Conservation (phyloP, 2,329 filamentous ascomycete species). For the Thielaviopsis populi region DNA sequence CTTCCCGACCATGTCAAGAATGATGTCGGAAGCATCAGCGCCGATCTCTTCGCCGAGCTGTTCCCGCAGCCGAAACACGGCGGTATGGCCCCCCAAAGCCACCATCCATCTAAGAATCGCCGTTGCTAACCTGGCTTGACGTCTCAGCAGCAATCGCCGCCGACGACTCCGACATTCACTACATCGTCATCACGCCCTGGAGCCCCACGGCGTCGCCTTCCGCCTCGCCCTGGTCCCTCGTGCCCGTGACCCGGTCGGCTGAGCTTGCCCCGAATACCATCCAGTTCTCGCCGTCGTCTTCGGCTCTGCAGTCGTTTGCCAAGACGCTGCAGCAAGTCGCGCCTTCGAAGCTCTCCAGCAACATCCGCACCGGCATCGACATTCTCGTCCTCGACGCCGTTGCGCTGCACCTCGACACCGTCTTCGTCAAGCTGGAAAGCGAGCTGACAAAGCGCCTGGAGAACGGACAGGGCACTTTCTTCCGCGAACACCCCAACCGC, state of each 20-base stretch:
- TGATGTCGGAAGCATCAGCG: slow-evolving; percentile 72
- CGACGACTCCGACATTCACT: slow-evolving; percentile 31
- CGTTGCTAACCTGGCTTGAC: slow-evolving; percentile 19
- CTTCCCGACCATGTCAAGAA: slow-evolving; percentile 76
- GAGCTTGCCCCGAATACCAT: slow-evolving; percentile 61
- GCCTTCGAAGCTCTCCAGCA: slow-evolving; percentile 57
- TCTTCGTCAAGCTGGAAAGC: slow-evolving; percentile 75
- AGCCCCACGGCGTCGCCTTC: slow-evolving; percentile 42
- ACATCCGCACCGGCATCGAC: slow-evolving; percentile 65
- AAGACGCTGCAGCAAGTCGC: slow-evolving; percentile 56
- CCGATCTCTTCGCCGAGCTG: slow-evolving; percentile 70
- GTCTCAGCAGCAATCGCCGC: slow-evolving; percentile 23
- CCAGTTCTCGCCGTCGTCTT: slow-evolving; percentile 58
- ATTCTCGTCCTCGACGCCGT: slow-evolving; percentile 69
- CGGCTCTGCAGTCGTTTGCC: slow-evolving; percentile 65
- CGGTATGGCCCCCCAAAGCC: slow-evolving; percentile 1
- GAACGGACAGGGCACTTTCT: slow-evolving; percentile 70
- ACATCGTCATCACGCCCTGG: slow-evolving; percentile 65
- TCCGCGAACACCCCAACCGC: slow-evolving; percentile 40
- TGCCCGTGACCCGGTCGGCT: slow-evolving; percentile 54
- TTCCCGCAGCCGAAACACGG: slow-evolving; percentile 37
- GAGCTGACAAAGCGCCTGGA: slow-evolving; percentile 67
- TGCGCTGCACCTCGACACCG: slow-evolving; percentile 64
- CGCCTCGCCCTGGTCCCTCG: slow-evolving; percentile 65
- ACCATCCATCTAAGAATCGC: neutral